A percentile compares a stretch with the other conserved stretches of the same genome.
Evolutionary conservation across 129 eudicot species (phyloP).

Genomic region (Helianthus annuus): HanXRQr2.0-SUNRISE NC_035441.2:118504611-118505110

Average conservation of each 20-base stretch:
- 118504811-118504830: slow-evolving; percentile 15
- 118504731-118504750: slow-evolving; percentile 16
- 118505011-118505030: background rate
- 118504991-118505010: background rate
- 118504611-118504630: slow-evolving; percentile 19
- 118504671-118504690: background rate
- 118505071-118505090: background rate
- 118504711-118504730: slow-evolving; percentile 16
- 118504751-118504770: slow-evolving; percentile 24
- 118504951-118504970: slow-evolving; percentile 2
- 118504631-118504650: background rate
- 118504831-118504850: background rate
- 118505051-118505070: background rate
- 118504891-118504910: background rate
- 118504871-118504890: background rate
- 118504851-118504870: background rate
- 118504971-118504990: background rate
- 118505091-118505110: background rate
- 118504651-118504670: background rate
- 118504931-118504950: slow-evolving; percentile 1
- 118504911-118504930: background rate
- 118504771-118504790: background rate
- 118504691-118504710: slow-evolving; percentile 4
- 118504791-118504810: slow-evolving; percentile 25
- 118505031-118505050: background rate